Conservation (phyloP, 116 monocot genomes). For the Phalaenopsis hybrid region DNA sequence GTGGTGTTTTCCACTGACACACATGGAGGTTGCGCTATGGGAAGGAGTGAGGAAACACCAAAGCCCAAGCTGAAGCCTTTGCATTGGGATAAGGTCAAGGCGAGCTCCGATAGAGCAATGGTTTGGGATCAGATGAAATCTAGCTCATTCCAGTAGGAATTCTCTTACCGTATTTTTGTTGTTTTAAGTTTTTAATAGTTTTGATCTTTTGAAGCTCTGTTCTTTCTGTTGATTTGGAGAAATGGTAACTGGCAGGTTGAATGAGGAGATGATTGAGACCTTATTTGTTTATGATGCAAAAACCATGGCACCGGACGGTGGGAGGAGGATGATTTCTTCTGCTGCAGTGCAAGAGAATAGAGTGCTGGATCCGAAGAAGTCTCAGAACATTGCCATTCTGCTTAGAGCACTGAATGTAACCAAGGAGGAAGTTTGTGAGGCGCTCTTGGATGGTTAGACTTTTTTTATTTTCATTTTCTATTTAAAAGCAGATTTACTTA, state of each 20-base stretch:
- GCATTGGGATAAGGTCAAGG: slow-evolving; percentile 87
- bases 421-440: slow-evolving; percentile 76
- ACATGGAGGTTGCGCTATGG: neutral
- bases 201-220: neutral
- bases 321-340: slow-evolving; percentile 9
- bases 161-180: neutral
- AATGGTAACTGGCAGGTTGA: slow-evolving; percentile 40
- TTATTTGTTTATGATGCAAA: slow-evolving; percentile 42
- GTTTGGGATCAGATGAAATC: slow-evolving; percentile 87
- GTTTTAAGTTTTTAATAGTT: neutral
- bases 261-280: slow-evolving; percentile 93
- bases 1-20: neutral
- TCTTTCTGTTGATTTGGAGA: neutral
- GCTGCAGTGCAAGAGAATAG: slow-evolving; percentile 26
- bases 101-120: slow-evolving; percentile 63
- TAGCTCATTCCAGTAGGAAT: slow-evolving; percentile 70
- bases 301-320: slow-evolving; percentile 5
- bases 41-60: slow-evolving; percentile 4
- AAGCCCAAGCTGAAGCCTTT: slow-evolving; percentile 55
- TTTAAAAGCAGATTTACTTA: neutral
- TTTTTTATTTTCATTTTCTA: neutral
- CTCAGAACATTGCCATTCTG: slow-evolving; percentile 72
- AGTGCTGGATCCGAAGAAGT: slow-evolving; percentile 76
- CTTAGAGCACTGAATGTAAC: slow-evolving; percentile 72
- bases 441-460: slow-evolving; percentile 54